Evolutionary conservation across 805 yeast species (phyloP).

Genomic region (Candida tallmaniae): DNA sequence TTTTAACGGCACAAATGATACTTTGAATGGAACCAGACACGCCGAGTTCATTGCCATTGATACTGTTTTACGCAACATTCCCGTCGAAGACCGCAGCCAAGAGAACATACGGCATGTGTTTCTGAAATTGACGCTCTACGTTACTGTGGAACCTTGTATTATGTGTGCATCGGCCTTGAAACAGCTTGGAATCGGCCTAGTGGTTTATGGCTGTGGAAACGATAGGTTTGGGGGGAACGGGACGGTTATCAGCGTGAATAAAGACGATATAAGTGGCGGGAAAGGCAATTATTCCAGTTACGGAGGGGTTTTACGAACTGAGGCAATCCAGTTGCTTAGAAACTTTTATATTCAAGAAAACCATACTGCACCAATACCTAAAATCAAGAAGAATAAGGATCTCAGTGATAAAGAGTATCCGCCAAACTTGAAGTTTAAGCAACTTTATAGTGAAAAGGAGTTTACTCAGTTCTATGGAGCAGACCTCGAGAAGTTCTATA

Average conservation of each 20-base stretch:
- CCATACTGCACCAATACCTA: slow-evolving; percentile 77
- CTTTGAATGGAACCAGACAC: slow-evolving; percentile 83
- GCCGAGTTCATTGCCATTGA: slow-evolving; percentile 84
- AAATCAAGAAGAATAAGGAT: slow-evolving; percentile 64
- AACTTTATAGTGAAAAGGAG: slow-evolving; percentile 47
- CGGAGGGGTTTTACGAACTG: slow-evolving; percentile 78
- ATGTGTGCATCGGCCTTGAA: slow-evolving; percentile 95
- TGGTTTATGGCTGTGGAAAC: slow-evolving; percentile 89
- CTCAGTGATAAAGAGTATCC: slow-evolving; percentile 59
- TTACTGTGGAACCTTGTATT: slow-evolving; percentile 96
- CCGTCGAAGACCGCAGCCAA: slow-evolving; percentile 14
- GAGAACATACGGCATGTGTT: slow-evolving; percentile 27
- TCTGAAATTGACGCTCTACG: slow-evolving; percentile 65
- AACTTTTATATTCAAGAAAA: slow-evolving; percentile 84
- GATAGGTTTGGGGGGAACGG: slow-evolving; percentile 98
- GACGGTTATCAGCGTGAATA: slow-evolving; percentile 57
- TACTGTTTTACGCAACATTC: slow-evolving; percentile 3
- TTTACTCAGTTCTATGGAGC: slow-evolving; percentile 47
- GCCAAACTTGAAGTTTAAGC: slow-evolving; percentile 45
- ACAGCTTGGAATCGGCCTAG: slow-evolving; percentile 69
- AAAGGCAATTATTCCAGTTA: slow-evolving; percentile 45
- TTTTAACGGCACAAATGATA: slow-evolving; percentile 79
- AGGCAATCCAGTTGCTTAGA: slow-evolving; percentile 77
- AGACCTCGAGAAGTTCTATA: slow-evolving; percentile 17
- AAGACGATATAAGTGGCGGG: slow-evolving; percentile 12